These are phyloP conservation scores for Pisolithus microcarpus DNA, from an alignment of 768 basidiomycete species.

Conservation along the genomic window DNA sequence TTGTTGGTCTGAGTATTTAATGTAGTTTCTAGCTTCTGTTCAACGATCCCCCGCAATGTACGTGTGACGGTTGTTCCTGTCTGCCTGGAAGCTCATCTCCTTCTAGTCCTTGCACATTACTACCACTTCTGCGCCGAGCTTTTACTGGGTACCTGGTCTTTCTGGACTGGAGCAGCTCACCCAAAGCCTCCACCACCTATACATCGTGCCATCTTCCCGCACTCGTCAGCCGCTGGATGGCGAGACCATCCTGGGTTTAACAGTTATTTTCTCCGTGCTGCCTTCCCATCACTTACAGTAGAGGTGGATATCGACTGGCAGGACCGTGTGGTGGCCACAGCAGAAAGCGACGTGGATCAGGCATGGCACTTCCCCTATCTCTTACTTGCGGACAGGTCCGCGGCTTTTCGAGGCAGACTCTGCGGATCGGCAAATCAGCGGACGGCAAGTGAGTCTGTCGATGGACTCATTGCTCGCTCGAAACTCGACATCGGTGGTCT, in stretches of 20 bases:
- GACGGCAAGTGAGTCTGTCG: constrained; percentile 63
- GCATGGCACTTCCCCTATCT: constrained; percentile 70
- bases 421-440: constrained; percentile 64
- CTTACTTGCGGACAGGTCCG: constrained; percentile 68
- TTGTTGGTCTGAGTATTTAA: neutral
- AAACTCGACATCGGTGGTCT: constrained; percentile 32
- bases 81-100: constrained; percentile 2
- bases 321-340: constrained; percentile 43
- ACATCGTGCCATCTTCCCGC: constrained; percentile 65
- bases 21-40: constrained; percentile 38
- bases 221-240: constrained; percentile 54
- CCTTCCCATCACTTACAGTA: constrained; percentile 62
- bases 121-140: constrained; percentile 86
- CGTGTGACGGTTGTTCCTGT: constrained; percentile 2
- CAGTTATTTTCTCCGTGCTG: constrained; percentile 64
- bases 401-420: constrained; percentile 57
- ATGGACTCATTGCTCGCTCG: constrained; percentile 37
- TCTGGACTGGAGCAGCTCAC: constrained; percentile 53
- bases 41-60: constrained; percentile 63
- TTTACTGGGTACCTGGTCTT: constrained; percentile 66
- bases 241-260: constrained; percentile 77
- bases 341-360: constrained; percentile 26
- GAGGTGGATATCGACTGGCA: constrained; percentile 68
- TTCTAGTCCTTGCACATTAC: constrained; percentile 65
- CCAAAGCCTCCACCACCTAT: constrained; percentile 44